Evolutionary conservation across 805 yeast genomes (phyloP).

Genomic region (Candida mattraensis): DNA sequence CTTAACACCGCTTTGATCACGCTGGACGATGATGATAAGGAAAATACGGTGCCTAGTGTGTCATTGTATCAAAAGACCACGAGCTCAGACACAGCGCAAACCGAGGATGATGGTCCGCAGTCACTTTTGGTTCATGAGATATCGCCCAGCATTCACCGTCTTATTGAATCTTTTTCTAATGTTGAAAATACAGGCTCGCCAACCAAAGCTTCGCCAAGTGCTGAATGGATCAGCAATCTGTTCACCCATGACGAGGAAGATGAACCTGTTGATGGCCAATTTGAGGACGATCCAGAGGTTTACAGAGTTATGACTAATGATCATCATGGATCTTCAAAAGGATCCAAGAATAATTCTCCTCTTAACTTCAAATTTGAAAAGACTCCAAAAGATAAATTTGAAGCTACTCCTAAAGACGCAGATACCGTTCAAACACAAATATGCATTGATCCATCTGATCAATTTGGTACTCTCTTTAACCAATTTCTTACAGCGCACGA

Average conservation of each 20-base stretch:
- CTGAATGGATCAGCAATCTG: constrained; percentile 32
- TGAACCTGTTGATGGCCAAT: constrained; percentile 20
- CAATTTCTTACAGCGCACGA: constrained; percentile 9
- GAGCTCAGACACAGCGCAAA: constrained; percentile 4
- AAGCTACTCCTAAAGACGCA: constrained; percentile 27
- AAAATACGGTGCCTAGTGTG: constrained; percentile 26
- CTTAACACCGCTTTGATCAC: constrained; percentile 54
- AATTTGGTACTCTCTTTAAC: constrained; percentile 11
- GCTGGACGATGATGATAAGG: constrained; percentile 43
- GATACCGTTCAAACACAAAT: constrained; percentile 30
- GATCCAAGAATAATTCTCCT: constrained; percentile 16
- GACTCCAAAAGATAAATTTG: constrained; percentile 30
- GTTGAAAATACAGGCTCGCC: constrained; percentile 30
- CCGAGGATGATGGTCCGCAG: constrained; percentile 15
- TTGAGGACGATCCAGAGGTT: constrained; percentile 28
- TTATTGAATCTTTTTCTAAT: constrained; percentile 33
- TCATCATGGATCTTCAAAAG: constrained; percentile 1
- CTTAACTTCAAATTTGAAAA: constrained; percentile 26
- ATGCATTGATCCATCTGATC: constrained; percentile 17
- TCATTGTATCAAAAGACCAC: constrained; percentile 1
- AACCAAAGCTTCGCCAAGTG: constrained; percentile 22
- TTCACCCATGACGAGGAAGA: constrained; percentile 30
- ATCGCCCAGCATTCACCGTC: constrained; percentile 34
- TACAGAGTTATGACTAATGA: constrained; percentile 19
- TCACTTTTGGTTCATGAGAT: constrained; percentile 30